These are phyloP conservation scores for Durusdinium trenchii DNA, from an alignment of 73 alveolate species.

Conservation along the genomic window DNA sequence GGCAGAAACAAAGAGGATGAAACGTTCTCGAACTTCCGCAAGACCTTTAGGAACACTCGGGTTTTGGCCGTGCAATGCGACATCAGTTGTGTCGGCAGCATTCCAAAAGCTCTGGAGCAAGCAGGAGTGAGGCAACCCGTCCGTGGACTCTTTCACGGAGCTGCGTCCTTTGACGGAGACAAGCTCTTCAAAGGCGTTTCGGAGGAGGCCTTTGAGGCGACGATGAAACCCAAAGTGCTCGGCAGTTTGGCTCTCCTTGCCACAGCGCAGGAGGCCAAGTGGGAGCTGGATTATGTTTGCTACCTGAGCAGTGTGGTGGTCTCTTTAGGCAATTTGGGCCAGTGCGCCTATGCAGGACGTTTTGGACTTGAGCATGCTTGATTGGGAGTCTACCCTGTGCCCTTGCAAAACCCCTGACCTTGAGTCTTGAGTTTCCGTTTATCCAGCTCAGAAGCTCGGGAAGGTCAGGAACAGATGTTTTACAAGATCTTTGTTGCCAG, in stretches of 20 bases:
- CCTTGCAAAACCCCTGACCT: background rate
- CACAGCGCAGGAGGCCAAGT: background rate
- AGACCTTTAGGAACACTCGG: background rate
- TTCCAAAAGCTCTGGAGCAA: background rate
- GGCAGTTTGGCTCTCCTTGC: conserved; percentile 22
- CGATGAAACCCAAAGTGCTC: background rate
- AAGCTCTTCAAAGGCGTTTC: background rate
- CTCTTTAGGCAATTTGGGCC: conserved; percentile 7
- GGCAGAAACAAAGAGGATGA: conserved; percentile 7
- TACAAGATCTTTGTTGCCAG: background rate
- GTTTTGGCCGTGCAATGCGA: background rate
- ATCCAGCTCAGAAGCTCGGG: background rate
- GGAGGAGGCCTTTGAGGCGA: background rate
- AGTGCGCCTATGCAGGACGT: conserved; percentile 22
- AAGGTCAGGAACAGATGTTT: background rate
- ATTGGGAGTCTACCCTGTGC: background rate
- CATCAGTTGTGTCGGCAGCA: background rate
- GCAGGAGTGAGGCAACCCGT: background rate
- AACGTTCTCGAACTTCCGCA: background rate
- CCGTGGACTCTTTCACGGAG: conserved; percentile 19
- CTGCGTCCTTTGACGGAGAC: conserved; percentile 51
- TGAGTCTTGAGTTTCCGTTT: no score
- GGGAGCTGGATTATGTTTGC: background rate
- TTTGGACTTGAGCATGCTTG: background rate
- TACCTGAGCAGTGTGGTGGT: background rate